Evolutionary conservation across 495 filamentous ascomycete genomes (phyloP).

Genomic region (Penicillium psychrofluorescens): DNA sequence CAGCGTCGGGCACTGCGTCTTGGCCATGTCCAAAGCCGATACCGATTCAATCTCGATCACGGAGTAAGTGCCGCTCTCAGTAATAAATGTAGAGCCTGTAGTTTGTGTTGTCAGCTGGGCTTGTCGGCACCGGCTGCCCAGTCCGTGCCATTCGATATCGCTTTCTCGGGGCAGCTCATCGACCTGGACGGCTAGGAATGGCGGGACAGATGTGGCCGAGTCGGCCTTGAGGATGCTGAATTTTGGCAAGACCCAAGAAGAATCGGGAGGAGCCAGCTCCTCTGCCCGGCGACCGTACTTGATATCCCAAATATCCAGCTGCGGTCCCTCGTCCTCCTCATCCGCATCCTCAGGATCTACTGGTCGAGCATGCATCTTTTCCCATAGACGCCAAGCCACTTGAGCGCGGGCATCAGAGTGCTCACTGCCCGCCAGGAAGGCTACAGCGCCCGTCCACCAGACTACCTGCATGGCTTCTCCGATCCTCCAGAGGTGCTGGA

Average conservation of each 20-base stretch:
- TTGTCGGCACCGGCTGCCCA: slow-evolving; percentile 29
- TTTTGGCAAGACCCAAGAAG: slow-evolving; percentile 17
- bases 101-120: slow-evolving; percentile 7
- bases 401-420: slow-evolving; percentile 26
- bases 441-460: slow-evolving; percentile 67
- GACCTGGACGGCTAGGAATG: slow-evolving; percentile 67
- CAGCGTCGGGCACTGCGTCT: neutral
- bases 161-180: slow-evolving; percentile 60
- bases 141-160: slow-evolving; percentile 67
- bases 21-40: neutral
- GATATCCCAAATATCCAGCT: slow-evolving; percentile 68
- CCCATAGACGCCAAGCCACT: slow-evolving; percentile 46
- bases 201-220: slow-evolving; percentile 34
- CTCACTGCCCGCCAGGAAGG: slow-evolving; percentile 49
- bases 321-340: slow-evolving; percentile 34
- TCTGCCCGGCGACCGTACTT: slow-evolving; percentile 42
- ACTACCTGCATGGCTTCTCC: slow-evolving; percentile 62
- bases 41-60: slow-evolving; percentile 24
- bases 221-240: slow-evolving; percentile 19
- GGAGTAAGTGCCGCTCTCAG: slow-evolving; percentile 16
- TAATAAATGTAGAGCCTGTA: slow-evolving; percentile 11
- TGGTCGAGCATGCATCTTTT: slow-evolving; percentile 32
- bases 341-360: slow-evolving; percentile 19
- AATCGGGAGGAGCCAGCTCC: slow-evolving; percentile 8
- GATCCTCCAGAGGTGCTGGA: slow-evolving; percentile 90